Conservation (phyloP, 2,329 filamentous ascomycete genomes). For the Akanthomyces lecanii region DNA sequence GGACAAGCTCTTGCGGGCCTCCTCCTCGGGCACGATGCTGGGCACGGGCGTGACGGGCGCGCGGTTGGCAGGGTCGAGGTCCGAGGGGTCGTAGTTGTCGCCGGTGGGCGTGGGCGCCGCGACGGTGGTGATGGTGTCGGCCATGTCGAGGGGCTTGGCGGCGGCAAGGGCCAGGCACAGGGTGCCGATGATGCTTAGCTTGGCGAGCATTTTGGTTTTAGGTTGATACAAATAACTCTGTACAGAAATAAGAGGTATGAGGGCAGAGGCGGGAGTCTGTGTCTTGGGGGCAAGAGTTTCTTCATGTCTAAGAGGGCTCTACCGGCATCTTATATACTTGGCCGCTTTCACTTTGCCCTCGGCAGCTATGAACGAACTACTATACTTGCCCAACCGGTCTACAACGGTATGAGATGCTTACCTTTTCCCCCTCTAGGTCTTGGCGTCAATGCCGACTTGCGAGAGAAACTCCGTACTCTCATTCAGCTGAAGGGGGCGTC, state of each 20-base stretch:
- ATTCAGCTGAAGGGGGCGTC: no score
- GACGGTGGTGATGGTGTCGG: background rate
- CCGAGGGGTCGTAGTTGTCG: background rate
- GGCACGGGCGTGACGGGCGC: background rate
- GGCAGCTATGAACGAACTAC: background rate
- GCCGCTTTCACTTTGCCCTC: background rate
- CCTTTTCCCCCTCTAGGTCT: no score
- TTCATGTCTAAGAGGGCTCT: background rate
- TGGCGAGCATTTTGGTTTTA: background rate
- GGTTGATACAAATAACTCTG: no score
- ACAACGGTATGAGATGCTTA: no score
- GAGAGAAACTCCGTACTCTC: no score
- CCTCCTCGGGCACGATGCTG: background rate
- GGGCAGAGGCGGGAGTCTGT: no score
- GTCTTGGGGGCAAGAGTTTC: no score
- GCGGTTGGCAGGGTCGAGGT: slow-evolving; percentile 3
- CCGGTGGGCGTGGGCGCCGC: background rate
- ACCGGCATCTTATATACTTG: background rate
- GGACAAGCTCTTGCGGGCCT: background rate
- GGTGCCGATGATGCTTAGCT: background rate
- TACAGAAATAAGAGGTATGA: background rate
- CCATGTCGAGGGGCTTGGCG: background rate
- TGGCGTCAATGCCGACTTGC: no score
- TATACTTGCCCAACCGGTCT: no score
- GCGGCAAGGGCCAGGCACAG: slow-evolving; percentile 4